These are phyloP conservation scores for Cnidoscolus chayamansa DNA, from an alignment of 441 rosid species.

Conservation along the genomic window DNA sequence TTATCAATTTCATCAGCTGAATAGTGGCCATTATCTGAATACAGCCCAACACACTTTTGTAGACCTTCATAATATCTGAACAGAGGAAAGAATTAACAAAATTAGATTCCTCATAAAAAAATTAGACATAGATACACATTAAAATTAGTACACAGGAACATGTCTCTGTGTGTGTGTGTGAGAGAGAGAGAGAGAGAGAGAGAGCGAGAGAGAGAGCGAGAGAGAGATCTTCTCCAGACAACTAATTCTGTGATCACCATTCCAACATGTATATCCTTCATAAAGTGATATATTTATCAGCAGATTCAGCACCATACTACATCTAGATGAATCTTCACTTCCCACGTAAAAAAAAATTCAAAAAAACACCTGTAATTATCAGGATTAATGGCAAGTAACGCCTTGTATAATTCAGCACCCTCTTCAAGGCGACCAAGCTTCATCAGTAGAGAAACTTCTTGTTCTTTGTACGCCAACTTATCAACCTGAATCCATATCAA, in stretches of 20 bases:
- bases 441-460: slow-evolving; percentile 79
- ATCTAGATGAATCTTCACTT: background rate
- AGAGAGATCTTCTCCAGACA: too few relatives aligned
- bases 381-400: slow-evolving; percentile 84
- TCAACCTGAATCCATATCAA: slow-evolving; percentile 63
- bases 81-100: slow-evolving; percentile 14
- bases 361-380: slow-evolving; percentile 84
- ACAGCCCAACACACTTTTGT: slow-evolving; percentile 72
- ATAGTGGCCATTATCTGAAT: slow-evolving; percentile 56
- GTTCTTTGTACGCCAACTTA: slow-evolving; percentile 76
- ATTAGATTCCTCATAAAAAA: slow-evolving; percentile 4
- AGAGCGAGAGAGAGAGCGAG: too few relatives aligned
- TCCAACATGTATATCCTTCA: background rate
- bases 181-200: too few relatives aligned
- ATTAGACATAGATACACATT: background rate
- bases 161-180: too few relatives aligned
- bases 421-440: slow-evolving; percentile 76
- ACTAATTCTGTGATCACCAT: too few relatives aligned
- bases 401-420: slow-evolving; percentile 71
- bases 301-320: background rate
- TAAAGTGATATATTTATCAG: background rate
- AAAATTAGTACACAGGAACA: background rate
- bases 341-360: slow-evolving; percentile 2
- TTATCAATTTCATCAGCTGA: slow-evolving; percentile 71
- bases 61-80: slow-evolving; percentile 93